Conservation (phyloP, 108 stramenopile genomes). For the Skeletonema tropicum region DNA sequence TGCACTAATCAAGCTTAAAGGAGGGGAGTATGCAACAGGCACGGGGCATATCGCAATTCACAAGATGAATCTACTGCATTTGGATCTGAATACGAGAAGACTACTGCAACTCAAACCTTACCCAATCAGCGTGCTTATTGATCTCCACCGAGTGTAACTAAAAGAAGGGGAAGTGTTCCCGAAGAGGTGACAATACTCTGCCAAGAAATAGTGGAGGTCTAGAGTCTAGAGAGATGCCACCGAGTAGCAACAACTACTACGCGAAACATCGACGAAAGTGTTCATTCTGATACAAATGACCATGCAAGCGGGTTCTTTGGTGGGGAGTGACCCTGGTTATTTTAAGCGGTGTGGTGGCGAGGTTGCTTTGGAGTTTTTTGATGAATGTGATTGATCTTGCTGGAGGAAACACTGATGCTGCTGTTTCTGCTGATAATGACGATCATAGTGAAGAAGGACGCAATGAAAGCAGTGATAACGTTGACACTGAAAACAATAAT, state of each 20-base stretch:
- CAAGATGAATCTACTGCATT: too few relatives aligned
- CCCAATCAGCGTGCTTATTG: too few relatives aligned
- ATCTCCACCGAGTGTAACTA: too few relatives aligned
- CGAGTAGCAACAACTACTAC: slow-evolving; percentile 25
- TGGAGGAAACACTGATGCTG: not conserved
- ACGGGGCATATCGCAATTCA: too few relatives aligned
- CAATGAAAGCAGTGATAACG: not conserved
- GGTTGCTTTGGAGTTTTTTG: slow-evolving; percentile 60
- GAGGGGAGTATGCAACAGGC: too few relatives aligned
- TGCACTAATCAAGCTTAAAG: too few relatives aligned
- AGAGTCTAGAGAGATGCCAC: too few relatives aligned
- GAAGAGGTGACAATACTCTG: too few relatives aligned
- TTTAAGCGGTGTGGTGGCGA: slow-evolving; percentile 82
- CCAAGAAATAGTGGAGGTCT: too few relatives aligned
- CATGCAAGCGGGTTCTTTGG: slow-evolving; percentile 76
- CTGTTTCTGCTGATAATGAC: not conserved
- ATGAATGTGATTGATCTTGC: slow-evolving; percentile 35
- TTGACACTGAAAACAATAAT: not conserved
- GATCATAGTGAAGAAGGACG: not conserved
- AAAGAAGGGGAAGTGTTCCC: too few relatives aligned
- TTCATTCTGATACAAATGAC: slow-evolving; percentile 69
- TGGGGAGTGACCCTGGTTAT: slow-evolving; percentile 80
- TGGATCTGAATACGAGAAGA: too few relatives aligned
- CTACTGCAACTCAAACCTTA: too few relatives aligned
- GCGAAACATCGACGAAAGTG: slow-evolving; percentile 40